phyloP scores from a whole-genome alignment of 192 early-diverging fungal species.

The Coemansia sp. region DNA sequence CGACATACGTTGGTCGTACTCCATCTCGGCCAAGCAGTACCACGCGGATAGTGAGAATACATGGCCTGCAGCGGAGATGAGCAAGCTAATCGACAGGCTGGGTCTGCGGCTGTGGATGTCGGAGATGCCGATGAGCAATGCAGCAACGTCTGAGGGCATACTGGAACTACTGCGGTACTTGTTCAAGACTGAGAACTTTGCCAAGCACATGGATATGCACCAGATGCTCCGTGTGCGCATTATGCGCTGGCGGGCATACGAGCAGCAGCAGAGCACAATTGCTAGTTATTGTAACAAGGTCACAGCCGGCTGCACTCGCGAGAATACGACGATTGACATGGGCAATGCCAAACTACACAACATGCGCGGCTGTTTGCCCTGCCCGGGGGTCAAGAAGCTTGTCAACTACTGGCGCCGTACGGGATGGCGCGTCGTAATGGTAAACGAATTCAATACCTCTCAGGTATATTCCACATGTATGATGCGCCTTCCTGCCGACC shows the following conservation, averaged over 20 bases:
- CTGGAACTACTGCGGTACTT: neutral
- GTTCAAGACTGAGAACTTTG: neutral
- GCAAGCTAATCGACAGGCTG: neutral
- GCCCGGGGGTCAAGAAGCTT: too few species aligned
- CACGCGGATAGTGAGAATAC: neutral
- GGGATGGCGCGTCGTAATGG: too few species aligned
- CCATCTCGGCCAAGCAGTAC: neutral
- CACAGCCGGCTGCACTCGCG: too few species aligned
- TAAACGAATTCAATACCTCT: too few species aligned
- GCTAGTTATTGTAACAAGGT: too few species aligned
- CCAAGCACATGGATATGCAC: neutral
- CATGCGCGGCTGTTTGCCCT: too few species aligned
- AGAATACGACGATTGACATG: too few species aligned
- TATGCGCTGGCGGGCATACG: neutral
- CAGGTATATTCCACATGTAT: too few species aligned
- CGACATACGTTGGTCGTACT: neutral
- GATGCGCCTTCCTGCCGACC: too few species aligned
- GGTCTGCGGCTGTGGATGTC: neutral
- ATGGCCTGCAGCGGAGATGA: neutral
- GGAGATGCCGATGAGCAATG: neutral
- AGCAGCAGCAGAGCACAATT: neutral
- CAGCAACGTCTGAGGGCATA: neutral
- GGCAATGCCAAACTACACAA: too few species aligned
- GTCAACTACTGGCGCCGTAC: too few species aligned
- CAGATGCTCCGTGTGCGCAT: neutral